These are phyloP conservation scores for Stephania yunnanensis DNA, from an alignment of 164 flowering plant species.

Conservation along the genomic window DNA sequence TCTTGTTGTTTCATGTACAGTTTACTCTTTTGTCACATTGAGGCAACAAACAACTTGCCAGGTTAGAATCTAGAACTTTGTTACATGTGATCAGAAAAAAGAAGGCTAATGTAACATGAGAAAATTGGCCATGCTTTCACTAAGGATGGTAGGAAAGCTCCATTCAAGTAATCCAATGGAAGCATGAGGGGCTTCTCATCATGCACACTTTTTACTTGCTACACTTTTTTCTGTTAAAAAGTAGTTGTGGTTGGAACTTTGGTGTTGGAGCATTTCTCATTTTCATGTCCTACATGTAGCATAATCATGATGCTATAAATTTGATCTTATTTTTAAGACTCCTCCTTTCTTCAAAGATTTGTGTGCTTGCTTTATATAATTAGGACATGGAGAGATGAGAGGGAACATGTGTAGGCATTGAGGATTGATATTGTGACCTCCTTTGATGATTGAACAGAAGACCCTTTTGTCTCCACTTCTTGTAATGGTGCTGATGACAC, in stretches of 20 bases:
- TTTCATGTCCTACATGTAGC: not conserved
- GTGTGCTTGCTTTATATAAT: not conserved
- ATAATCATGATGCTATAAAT: not conserved
- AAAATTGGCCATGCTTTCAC: not conserved
- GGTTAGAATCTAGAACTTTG: not conserved
- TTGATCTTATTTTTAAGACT: not conserved
- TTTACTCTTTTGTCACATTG: not conserved
- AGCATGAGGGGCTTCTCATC: not conserved
- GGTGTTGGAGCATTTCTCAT: not conserved
- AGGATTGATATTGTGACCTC: not conserved
- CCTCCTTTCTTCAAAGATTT: not conserved
- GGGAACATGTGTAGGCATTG: not conserved
- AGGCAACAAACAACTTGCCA: not conserved
- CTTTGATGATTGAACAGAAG: constrained; percentile 40
- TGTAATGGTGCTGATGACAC: constrained; percentile 11
- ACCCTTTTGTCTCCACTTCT: constrained; percentile 44
- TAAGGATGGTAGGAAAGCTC: not conserved
- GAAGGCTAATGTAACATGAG: not conserved
- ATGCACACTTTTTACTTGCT: not conserved
- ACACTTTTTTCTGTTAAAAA: not conserved
- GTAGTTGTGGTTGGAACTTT: not conserved
- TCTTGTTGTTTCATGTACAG: not conserved
- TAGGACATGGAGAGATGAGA: not conserved
- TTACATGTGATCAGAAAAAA: not conserved
- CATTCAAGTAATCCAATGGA: not conserved